These are phyloP conservation scores for Cercospora citrullina DNA, from an alignment of 2,329 filamentous ascomycete genomes.

Conservation along the genomic window DNA sequence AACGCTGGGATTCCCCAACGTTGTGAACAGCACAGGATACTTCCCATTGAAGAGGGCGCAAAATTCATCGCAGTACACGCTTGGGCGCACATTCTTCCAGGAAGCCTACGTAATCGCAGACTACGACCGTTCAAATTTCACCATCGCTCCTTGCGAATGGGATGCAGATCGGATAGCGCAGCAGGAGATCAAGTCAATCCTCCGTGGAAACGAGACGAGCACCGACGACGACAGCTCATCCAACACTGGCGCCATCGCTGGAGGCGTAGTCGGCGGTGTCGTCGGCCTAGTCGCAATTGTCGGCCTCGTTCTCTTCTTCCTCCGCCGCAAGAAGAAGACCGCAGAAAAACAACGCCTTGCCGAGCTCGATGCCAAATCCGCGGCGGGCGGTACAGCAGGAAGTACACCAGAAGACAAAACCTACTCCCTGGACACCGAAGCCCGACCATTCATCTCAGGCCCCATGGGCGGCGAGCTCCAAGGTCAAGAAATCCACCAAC, in stretches of 20 bases:
- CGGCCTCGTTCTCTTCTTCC: slow-evolving; percentile 32
- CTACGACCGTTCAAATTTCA: slow-evolving; percentile 41
- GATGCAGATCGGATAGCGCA: slow-evolving; percentile 28
- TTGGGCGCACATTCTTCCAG: slow-evolving; percentile 42
- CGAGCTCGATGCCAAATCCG: slow-evolving; percentile 36
- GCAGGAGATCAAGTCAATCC: slow-evolving; percentile 34
- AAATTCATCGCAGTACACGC: slow-evolving; percentile 40
- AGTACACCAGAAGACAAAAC: neutral
- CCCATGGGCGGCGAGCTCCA: slow-evolving; percentile 40
- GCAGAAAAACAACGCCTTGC: slow-evolving; percentile 30
- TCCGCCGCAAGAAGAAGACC: slow-evolving; percentile 31
- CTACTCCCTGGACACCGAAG: slow-evolving; percentile 18
- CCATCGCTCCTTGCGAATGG: slow-evolving; percentile 40
- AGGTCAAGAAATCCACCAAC: slow-evolving; percentile 39
- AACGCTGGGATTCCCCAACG: slow-evolving; percentile 33
- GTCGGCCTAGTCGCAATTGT: slow-evolving; percentile 34
- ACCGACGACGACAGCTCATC: slow-evolving; percentile 27
- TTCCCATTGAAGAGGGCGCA: slow-evolving; percentile 40
- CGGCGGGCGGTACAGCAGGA: slow-evolving; percentile 22
- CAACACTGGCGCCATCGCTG: slow-evolving; percentile 39
- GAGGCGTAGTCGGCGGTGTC: slow-evolving; percentile 38
- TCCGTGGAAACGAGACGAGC: slow-evolving; percentile 30
- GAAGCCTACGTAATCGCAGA: slow-evolving; percentile 44
- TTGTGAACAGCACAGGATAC: slow-evolving; percentile 35
- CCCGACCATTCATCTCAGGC: slow-evolving; percentile 31